Conservation (phyloP, 23 red algal genomes). For the Gracilaria domingensis region DNA sequence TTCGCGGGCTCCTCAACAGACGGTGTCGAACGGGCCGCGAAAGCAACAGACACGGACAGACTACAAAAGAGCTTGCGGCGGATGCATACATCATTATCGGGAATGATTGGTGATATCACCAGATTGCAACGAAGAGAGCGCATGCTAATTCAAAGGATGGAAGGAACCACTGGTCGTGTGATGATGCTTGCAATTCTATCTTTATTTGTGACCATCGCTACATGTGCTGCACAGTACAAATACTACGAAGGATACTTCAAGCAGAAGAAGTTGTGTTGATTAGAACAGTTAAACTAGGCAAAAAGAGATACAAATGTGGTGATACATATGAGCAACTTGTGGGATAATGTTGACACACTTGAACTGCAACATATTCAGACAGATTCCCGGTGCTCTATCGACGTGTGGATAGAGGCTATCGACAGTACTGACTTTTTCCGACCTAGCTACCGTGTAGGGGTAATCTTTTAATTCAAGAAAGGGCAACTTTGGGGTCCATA, state of each 20-base stretch:
- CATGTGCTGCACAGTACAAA: constrained; percentile 53
- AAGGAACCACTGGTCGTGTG: constrained; percentile 48
- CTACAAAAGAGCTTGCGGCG: constrained; percentile 44
- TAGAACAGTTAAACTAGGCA: not conserved
- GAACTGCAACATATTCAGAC: not conserved
- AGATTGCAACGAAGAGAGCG: constrained; percentile 65
- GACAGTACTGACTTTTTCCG: not conserved
- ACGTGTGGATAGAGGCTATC: not conserved
- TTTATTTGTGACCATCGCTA: constrained; percentile 41
- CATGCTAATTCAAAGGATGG: constrained; percentile 52
- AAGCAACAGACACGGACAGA: constrained; percentile 50
- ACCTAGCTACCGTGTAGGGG: not conserved
- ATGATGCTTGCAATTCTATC: constrained; percentile 40
- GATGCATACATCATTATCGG: constrained; percentile 68
- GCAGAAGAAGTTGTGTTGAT: constrained; percentile 75
- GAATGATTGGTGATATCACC: constrained; percentile 65
- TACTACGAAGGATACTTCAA: constrained; percentile 80
- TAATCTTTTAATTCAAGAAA: too few species aligned
- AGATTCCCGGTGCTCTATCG: not conserved
- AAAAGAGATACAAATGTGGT: not conserved
- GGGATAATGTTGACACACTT: not conserved
- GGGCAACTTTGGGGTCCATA: too few species aligned
- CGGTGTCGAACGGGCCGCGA: constrained; percentile 22
- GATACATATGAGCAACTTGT: not conserved
- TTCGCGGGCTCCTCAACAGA: constrained; percentile 10